Base-by-base conservation (phyloP, 1,139 yeast genomes). In the Diutina siamensis region DNA sequence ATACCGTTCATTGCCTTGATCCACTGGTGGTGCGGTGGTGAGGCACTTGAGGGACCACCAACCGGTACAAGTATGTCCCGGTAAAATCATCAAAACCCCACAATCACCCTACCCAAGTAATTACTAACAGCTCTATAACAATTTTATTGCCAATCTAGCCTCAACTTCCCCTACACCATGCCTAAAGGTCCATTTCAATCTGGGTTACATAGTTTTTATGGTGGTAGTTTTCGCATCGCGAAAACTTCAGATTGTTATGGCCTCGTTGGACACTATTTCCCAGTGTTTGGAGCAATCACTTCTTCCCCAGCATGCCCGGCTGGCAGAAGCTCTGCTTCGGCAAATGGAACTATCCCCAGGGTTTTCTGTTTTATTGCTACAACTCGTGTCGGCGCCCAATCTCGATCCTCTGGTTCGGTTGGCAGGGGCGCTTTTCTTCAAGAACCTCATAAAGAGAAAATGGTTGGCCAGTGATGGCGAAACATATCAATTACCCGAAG, bases 381-480 rank as follows among this genome's bases (percentile, higher is more conserved):
- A 84, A 57, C 77, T 92, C 21, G 84, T 88, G 34, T 88, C 95
- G 3, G 72, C 83, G 10, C 59, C 71, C 35, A 70, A 72, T 46
- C 58, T 80, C 44, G 72, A 76, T 2, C 59, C 62, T 3, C 67
- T 84, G 1, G 75, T 84, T 1, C 72, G 97, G 51, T 68, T 89
- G 45, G 97, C 98, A 0, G 95, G 85, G 18, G 92, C 97, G 2
- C 67, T 94, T 47, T 88, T 83, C 62, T 88, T 94, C 67, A 94
- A 94, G 60, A 94, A 94, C 60, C 76, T 87, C 52, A 72, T 92
- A 53, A 82, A 77, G 53, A 68, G 96, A 46, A 81, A 76, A 56
- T 94, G 97, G 97, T 79, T 83, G 28, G 86, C 87, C 59, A 95
- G 87, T 52, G 85, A 85, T 50, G 97, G 98, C 1, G 74, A 74